Percentiles rank a stretch among this genome's conserved stretches.
Evolutionary conservation across 2,329 filamentous ascomycete species (phyloP).

Genomic region (Fusarium solani-melongenae): DNA sequence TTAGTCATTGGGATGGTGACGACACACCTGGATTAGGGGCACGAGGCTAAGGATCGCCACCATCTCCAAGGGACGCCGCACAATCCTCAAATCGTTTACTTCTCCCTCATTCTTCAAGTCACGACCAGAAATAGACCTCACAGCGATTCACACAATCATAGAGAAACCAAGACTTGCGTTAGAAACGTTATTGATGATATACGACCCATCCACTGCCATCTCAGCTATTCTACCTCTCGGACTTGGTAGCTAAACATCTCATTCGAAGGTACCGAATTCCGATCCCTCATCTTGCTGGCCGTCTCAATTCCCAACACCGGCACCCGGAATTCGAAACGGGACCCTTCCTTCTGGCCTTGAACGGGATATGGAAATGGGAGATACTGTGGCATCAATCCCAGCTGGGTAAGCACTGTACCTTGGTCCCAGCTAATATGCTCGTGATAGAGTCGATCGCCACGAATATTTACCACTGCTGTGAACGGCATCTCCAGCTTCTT

Average conservation of each 20-base stretch:
- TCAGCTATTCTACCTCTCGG: constrained; percentile 11
- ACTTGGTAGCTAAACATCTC: constrained; percentile 45
- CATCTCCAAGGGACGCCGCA: neutral
- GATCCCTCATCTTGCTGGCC: constrained; percentile 47
- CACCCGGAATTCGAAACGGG: constrained; percentile 44
- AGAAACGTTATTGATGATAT: neutral
- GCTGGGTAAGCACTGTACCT: constrained; percentile 68
- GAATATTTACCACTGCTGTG: constrained; percentile 71
- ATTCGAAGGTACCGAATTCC: constrained; percentile 46
- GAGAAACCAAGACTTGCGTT: neutral
- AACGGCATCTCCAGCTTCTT: constrained; percentile 67
- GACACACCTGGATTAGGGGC: neutral
- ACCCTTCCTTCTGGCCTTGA: constrained; percentile 46
- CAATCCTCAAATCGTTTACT: neutral
- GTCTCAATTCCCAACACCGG: constrained; percentile 48
- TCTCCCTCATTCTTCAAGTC: neutral
- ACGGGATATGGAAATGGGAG: constrained; percentile 70
- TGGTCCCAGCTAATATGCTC: constrained; percentile 79
- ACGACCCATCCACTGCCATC: neutral
- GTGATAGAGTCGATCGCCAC: constrained; percentile 72
- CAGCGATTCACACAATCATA: neutral
- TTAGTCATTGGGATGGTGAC: neutral
- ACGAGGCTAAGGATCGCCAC: neutral
- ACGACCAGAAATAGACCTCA: neutral
- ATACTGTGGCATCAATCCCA: constrained; percentile 68